Percentiles rank a stretch among this genome's conserved stretches.
Conservation (phyloP, 495 filamentous ascomycete species). For the Wilcoxina mikolae region DNA sequence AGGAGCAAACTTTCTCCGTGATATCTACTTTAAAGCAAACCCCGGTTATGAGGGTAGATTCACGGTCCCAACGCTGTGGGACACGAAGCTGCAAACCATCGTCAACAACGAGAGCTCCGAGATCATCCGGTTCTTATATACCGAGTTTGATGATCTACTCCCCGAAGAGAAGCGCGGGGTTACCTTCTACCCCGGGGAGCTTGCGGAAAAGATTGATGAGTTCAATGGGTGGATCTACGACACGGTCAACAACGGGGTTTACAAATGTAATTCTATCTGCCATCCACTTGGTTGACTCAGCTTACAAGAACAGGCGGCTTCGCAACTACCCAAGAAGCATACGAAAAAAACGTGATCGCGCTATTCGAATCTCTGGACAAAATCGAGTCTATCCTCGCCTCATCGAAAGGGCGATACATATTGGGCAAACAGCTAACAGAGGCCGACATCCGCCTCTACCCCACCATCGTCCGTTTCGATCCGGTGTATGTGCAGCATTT, state of each 20-base stretch:
- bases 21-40: conserved; percentile 58
- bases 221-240: conserved; percentile 73
- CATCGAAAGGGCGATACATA: conserved; percentile 46
- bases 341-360: conserved; percentile 48
- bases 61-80: conserved; percentile 68
- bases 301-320: conserved; percentile 26
- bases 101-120: conserved; percentile 79
- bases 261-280: conserved; percentile 31
- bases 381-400: conserved; percentile 49
- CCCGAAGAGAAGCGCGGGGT: conserved; percentile 38
- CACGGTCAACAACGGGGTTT: conserved; percentile 77
- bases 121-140: conserved; percentile 56
- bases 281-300: not conserved
- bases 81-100: conserved; percentile 54
- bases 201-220: conserved; percentile 52
- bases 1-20: conserved; percentile 46
- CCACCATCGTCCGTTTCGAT: conserved; percentile 76
- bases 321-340: conserved; percentile 54
- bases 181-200: conserved; percentile 46
- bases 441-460: conserved; percentile 66
- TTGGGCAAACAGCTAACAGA: conserved; percentile 60
- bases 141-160: conserved; percentile 58
- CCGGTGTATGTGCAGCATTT: conserved; percentile 86
- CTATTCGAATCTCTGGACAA: conserved; percentile 61
- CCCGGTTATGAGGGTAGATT: conserved; percentile 56